Base-by-base conservation (phyloP, 2,329 filamentous ascomycete species). In the Fusarium globosum region DNA sequence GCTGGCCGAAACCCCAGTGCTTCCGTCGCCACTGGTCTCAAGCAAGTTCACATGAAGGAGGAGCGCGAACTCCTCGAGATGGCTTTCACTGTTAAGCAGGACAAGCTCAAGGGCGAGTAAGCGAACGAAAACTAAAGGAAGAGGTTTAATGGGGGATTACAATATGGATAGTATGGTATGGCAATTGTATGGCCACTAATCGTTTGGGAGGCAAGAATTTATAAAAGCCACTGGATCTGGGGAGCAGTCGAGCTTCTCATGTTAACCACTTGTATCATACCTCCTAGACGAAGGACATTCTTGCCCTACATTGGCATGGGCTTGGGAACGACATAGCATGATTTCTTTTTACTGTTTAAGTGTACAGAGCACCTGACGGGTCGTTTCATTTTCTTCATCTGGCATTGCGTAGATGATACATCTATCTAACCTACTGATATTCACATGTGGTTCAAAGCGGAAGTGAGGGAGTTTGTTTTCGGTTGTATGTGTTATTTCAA, bases 1-100 rank as follows among this genome's bases (percentile, higher is more conserved):
- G 96, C 96, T 68, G 96, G 96, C 76, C 93, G 96, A 79, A 92
- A 95, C 85, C 96, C 96, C 42, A 97, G 94, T 80, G 96, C 96
- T 21, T 96, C 93, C 73, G 96, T 98, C 33, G 96, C 96, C 42
- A 97, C 96, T 61, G 96, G 96, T 83, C 86, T 96, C 81, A 99
- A 99, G 91, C 86, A 88, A 49, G 90, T 89, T 63, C 96, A 99
- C 85, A 86, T 91, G 84, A 97, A 96, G 89, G 96, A 99, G 87
- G 96, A 98, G 88, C 88, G 93, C 82, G 94, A 96, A 53, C 84
- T 99, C 77, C 85, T 96, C 75, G 85, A 91, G 80, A 87, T 84
- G 83, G 90, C 90, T 61, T 91, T 92, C 77, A 85, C 83, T 18
- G 89, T 92, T 45, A 90, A 85, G 78, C 90, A 92, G 83, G 90